These are phyloP conservation scores for Hypoxylon subgilvum DNA, from an alignment of 495 filamentous ascomycete species.

Conservation along the genomic window DNA sequence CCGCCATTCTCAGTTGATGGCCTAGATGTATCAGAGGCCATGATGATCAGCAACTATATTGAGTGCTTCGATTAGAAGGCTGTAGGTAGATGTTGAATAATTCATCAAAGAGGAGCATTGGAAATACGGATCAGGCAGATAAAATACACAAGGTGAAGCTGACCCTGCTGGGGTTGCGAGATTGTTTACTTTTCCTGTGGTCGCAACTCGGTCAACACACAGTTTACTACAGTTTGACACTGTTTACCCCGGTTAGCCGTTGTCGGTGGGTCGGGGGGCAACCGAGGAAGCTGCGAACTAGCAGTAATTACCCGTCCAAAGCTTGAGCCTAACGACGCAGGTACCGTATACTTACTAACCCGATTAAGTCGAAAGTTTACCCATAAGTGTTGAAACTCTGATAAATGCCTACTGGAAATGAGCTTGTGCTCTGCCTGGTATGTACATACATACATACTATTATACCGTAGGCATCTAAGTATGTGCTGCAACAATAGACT, in stretches of 20 bases:
- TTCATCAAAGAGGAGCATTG: not conserved
- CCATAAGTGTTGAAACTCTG: no score
- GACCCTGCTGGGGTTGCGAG: not conserved
- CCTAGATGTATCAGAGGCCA: conserved; percentile 31
- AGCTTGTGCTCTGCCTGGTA: no score
- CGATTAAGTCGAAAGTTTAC: no score
- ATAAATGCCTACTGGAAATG: no score
- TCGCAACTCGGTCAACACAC: conserved; percentile 1
- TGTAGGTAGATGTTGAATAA: not conserved
- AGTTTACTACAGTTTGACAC: no score
- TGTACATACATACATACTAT: not conserved
- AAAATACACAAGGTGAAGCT: conserved; percentile 7
- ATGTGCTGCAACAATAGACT: not conserved
- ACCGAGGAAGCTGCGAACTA: conserved; percentile 6
- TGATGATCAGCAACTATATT: conserved; percentile 11
- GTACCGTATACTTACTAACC: not conserved
- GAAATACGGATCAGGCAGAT: no score
- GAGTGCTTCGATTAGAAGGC: conserved; percentile 18
- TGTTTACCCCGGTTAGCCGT: conserved; percentile 21
- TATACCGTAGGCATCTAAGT: not conserved
- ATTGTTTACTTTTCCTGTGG: conserved; percentile 28
- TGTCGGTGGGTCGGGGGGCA: conserved; percentile 32
- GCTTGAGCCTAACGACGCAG: not conserved
- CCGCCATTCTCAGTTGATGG: conserved; percentile 47
- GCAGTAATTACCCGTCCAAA: not conserved